Conservation (phyloP, 1,284 basidiomycete species). For the Cystobasidium slooffiae region DNA sequence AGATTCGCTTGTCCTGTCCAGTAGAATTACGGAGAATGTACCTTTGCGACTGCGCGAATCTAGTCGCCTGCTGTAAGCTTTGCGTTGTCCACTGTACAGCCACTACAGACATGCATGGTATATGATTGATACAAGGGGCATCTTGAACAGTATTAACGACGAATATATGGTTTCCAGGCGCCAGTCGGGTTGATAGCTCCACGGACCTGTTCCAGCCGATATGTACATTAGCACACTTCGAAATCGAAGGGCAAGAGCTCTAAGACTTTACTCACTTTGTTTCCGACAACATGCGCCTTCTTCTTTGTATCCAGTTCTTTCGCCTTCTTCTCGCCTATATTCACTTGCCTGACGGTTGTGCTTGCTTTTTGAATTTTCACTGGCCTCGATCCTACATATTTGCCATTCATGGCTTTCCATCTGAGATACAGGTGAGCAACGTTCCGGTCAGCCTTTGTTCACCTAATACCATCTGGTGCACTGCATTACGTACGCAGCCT, state of each 20-base stretch:
- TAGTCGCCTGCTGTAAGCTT: too few relatives aligned
- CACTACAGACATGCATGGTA: too few relatives aligned
- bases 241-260: too few relatives aligned
- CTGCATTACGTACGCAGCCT: neutral
- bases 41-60: too few relatives aligned
- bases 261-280: conserved; percentile 30
- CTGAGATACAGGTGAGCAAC: too few relatives aligned
- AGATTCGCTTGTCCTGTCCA: too few relatives aligned
- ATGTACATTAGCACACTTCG: neutral
- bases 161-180: conserved; percentile 39
- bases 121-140: too few relatives aligned
- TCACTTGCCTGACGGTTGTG: conserved; percentile 81
- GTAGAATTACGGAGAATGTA: too few relatives aligned
- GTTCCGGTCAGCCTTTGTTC: too few relatives aligned
- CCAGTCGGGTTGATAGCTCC: conserved; percentile 26
- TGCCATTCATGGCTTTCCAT: conserved; percentile 99
- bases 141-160: neutral
- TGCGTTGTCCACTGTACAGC: too few relatives aligned
- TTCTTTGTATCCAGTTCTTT: conserved; percentile 57
- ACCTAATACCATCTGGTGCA: too few relatives aligned
- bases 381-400: conserved; percentile 94
- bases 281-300: conserved; percentile 49
- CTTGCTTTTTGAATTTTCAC: conserved; percentile 86
- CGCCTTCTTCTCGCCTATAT: conserved; percentile 89
- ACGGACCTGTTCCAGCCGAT: conserved; percentile 16